phyloP scores from a whole-genome alignment of 129 eudicot genomes.

The Saussurea involucrata region DNA sequence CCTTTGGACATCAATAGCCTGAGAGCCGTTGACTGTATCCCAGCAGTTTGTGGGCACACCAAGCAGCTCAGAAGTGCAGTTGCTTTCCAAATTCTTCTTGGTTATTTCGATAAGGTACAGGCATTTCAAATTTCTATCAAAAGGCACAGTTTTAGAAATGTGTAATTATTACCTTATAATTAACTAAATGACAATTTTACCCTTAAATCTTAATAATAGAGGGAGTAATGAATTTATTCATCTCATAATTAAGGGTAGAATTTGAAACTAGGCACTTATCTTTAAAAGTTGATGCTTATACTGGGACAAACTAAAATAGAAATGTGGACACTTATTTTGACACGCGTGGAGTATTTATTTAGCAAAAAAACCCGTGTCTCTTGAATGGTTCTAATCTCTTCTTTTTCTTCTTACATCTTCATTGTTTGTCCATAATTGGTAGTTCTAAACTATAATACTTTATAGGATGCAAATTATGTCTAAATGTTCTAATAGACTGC shows the following conservation, averaged over 20 bases:
- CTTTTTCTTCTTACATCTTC: not conserved
- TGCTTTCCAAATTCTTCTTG: constrained; percentile 53
- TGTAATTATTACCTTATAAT: too few species aligned
- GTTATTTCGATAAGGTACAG: constrained; percentile 59
- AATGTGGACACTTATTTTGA: not conserved
- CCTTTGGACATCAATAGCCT: constrained; percentile 65
- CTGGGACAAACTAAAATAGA: too few species aligned
- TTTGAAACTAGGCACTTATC: not conserved
- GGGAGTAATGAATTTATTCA: not conserved
- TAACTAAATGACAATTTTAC: not conserved
- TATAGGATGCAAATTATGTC: not conserved
- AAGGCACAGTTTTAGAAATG: too few species aligned
- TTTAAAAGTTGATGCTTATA: too few species aligned
- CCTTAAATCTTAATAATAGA: not conserved
- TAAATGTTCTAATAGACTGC: not conserved
- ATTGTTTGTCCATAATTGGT: not conserved
- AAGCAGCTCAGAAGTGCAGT: constrained; percentile 67
- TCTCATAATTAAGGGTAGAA: not conserved
- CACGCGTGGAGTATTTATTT: too few species aligned
- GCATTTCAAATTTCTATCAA: not conserved
- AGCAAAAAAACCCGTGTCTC: not conserved
- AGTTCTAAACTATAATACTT: too few species aligned
- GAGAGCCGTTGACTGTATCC: constrained; percentile 64
- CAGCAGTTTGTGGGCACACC: constrained; percentile 51
- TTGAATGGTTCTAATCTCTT: not conserved